Conservation (phyloP, 495 filamentous ascomycete species). For the Clavariopsis aquatica region DNA sequence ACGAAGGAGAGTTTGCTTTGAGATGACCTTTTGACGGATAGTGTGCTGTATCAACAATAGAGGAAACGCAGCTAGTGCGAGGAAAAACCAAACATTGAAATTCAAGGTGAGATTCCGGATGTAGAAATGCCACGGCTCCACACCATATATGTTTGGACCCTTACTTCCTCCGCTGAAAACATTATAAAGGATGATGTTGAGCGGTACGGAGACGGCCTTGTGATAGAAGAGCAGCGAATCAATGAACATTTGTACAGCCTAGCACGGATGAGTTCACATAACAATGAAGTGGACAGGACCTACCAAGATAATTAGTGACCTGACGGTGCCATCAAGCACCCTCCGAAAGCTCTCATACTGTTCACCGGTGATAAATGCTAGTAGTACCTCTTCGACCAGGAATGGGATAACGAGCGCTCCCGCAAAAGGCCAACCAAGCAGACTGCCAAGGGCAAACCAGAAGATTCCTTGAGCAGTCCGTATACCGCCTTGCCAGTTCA, state of each 20-base stretch:
- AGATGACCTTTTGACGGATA: slow-evolving; percentile 43
- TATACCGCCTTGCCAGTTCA: slow-evolving; percentile 76
- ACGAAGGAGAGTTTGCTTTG: slow-evolving; percentile 56
- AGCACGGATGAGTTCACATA: slow-evolving; percentile 24
- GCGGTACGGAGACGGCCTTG: slow-evolving; percentile 73
- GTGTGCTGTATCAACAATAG: slow-evolving; percentile 55
- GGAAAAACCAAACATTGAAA: slow-evolving; percentile 90
- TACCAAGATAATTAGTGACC: slow-evolving; percentile 71
- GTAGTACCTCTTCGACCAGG: slow-evolving; percentile 70
- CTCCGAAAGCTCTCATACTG: slow-evolving; percentile 58
- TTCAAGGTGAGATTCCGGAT: slow-evolving; percentile 88
- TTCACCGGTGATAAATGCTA: slow-evolving; percentile 61
- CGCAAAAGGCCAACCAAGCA: slow-evolving; percentile 95
- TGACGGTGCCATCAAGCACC: slow-evolving; percentile 65
- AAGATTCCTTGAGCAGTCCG: slow-evolving; percentile 80
- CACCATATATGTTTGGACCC: slow-evolving; percentile 93
- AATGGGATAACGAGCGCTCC: slow-evolving; percentile 80
- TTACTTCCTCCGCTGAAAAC: slow-evolving; percentile 73
- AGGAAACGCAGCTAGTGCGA: slow-evolving; percentile 75
- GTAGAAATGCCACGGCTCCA: slow-evolving; percentile 97
- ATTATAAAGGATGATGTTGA: slow-evolving; percentile 96
- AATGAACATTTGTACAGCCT: slow-evolving; percentile 62
- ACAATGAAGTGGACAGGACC: slow-evolving; percentile 37
- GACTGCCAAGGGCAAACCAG: slow-evolving; percentile 87
- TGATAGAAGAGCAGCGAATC: slow-evolving; percentile 80